phyloP scores from a whole-genome alignment of 148 eudicot genomes.

The Mesembryanthemum crystallinum region DNA sequence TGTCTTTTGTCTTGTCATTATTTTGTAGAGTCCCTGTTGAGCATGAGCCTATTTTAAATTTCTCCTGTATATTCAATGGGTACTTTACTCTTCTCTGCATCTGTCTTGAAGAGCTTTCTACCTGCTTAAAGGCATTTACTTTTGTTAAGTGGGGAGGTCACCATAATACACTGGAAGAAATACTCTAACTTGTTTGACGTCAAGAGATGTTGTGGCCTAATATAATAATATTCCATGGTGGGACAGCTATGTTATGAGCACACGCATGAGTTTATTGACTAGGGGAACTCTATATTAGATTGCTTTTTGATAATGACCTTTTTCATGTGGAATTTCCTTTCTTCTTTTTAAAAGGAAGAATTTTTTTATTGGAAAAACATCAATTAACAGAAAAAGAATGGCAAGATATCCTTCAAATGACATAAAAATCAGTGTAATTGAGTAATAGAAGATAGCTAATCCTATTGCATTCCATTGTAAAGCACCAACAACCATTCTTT shows the following conservation, averaged over 20 bases:
- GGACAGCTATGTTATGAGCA: neutral
- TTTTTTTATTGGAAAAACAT: neutral
- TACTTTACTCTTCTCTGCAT: neutral
- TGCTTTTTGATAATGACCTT: no score
- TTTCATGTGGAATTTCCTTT: neutral
- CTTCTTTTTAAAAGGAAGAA: neutral
- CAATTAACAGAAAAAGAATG: neutral
- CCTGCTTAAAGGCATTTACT: neutral
- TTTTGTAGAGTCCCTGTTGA: neutral
- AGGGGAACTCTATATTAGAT: neutral
- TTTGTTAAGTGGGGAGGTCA: neutral
- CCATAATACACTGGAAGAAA: neutral
- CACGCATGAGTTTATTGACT: neutral
- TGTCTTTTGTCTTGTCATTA: neutral
- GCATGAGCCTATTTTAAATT: neutral
- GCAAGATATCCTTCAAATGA: neutral
- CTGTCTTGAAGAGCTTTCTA: constrained; percentile 12
- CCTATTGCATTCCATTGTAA: neutral
- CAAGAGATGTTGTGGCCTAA: neutral
- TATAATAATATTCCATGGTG: neutral
- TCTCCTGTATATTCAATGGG: neutral
- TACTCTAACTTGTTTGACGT: neutral
- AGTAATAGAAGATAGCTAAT: neutral
- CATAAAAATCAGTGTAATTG: neutral
- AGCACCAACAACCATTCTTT: neutral